Percentiles rank a stretch among this genome's conserved stretches.
These are phyloP conservation scores for Penicillium sp. DNA, from an alignment of 2,329 filamentous ascomycete species.

Conservation along the genomic window DNA sequence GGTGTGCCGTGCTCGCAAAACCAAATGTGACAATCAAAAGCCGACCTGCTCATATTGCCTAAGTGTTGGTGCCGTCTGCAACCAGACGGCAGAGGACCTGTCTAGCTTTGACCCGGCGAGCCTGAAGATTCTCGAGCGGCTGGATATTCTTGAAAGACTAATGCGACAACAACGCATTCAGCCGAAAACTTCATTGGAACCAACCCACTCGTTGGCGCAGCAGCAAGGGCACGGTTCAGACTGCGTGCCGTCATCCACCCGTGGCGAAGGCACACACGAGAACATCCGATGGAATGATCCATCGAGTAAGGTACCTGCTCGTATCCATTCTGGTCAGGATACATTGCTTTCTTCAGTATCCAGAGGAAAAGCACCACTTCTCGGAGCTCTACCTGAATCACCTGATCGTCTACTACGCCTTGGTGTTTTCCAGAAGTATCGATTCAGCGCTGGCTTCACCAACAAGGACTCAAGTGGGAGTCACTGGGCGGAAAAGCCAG, in stretches of 20 bases:
- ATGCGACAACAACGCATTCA: background rate
- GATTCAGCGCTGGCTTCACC: background rate
- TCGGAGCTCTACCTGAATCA: background rate
- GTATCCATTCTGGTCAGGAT: background rate
- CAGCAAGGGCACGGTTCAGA: background rate
- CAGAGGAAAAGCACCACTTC: background rate
- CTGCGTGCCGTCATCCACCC: background rate
- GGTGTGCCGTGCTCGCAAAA: background rate
- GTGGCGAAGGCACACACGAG: background rate
- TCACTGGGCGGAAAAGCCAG: background rate
- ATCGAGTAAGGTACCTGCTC: background rate
- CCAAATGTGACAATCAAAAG: background rate
- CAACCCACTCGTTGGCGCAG: background rate
- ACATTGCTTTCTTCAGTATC: background rate
- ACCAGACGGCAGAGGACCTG: background rate
- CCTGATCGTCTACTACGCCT: background rate
- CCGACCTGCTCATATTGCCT: background rate
- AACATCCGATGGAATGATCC: too few relatives aligned
- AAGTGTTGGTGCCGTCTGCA: background rate
- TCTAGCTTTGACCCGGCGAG: slow-evolving; percentile 4
- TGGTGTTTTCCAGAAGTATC: background rate
- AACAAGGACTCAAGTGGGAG: background rate
- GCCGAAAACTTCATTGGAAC: background rate
- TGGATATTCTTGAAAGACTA: background rate
- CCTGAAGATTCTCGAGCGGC: background rate